phyloP scores from a whole-genome alignment of 805 yeast species.

The Candida pseudoglaebosa region DNA sequence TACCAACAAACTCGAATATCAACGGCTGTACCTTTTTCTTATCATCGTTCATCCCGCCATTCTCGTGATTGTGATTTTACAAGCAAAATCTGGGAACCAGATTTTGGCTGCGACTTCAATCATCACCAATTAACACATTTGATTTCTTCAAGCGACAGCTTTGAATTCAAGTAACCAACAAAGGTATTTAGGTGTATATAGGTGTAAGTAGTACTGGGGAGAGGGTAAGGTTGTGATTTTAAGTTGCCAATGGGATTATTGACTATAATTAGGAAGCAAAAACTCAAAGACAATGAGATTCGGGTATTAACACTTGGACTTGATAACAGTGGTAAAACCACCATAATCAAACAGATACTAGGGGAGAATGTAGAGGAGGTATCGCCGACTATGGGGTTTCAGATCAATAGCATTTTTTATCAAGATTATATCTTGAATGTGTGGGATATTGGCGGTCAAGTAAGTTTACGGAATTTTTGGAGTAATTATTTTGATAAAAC shows the following conservation, averaged over 20 bases:
- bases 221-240: no score
- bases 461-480: constrained; percentile 46
- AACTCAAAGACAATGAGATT: constrained; percentile 72
- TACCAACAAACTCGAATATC: constrained; percentile 19
- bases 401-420: constrained; percentile 56
- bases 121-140: background rate
- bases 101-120: constrained; percentile 1
- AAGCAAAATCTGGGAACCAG: background rate
- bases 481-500: constrained; percentile 81
- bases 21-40: constrained; percentile 18
- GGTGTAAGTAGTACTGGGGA: no score
- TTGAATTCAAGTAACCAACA: no score
- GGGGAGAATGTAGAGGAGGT: constrained; percentile 49
- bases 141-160: background rate
- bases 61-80: background rate
- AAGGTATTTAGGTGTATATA: background rate
- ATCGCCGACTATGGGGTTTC: constrained; percentile 89
- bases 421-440: constrained; percentile 48
- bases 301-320: constrained; percentile 77
- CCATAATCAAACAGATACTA: constrained; percentile 63
- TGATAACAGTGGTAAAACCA: constrained; percentile 90
- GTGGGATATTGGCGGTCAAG: constrained; percentile 85
- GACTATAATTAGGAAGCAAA: constrained; percentile 76
- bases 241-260: constrained; percentile 67
- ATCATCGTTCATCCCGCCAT: constrained; percentile 3